A percentile compares a stretch with the other conserved stretches of the same genome.
phyloP scores from a whole-genome alignment of 2,329 filamentous ascomycete species.

The Aspergillus puulaauensis region DNA sequence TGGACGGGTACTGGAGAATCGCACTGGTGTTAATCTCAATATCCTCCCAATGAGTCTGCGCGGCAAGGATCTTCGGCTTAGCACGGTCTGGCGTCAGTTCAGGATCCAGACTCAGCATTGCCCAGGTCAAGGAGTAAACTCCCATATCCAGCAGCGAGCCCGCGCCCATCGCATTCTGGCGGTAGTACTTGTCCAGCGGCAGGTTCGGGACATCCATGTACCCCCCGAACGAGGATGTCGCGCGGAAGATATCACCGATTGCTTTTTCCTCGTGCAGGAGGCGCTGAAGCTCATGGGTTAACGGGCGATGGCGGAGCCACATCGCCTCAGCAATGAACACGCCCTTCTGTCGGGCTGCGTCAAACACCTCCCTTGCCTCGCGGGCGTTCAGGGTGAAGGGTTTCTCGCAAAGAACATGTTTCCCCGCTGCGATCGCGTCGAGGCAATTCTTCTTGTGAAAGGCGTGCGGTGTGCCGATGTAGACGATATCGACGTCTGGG shows the following conservation, averaged over 20 bases:
- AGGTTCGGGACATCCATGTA: background rate
- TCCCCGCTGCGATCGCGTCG: slow-evolving; percentile 73
- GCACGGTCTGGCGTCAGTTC: too few relatives aligned
- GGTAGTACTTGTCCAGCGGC: background rate
- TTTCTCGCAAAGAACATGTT: slow-evolving; percentile 82
- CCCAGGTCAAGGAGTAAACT: too few relatives aligned
- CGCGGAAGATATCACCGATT: slow-evolving; percentile 52
- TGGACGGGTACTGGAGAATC: too few relatives aligned
- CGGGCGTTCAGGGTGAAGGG: slow-evolving; percentile 74
- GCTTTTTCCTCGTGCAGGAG: slow-evolving; percentile 47
- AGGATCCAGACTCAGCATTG: too few relatives aligned
- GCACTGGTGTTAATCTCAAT: too few relatives aligned
- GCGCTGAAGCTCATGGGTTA: slow-evolving; percentile 66
- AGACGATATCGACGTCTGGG: slow-evolving; percentile 73
- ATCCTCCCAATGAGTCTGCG: too few relatives aligned
- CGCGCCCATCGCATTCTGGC: background rate
- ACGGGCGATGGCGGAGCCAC: slow-evolving; percentile 78
- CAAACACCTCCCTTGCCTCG: slow-evolving; percentile 66
- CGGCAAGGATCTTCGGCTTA: too few relatives aligned
- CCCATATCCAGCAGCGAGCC: too few relatives aligned
- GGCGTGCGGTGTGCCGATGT: slow-evolving; percentile 79
- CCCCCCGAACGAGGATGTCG: slow-evolving; percentile 47
- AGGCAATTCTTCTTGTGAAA: slow-evolving; percentile 83
- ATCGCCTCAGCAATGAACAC: slow-evolving; percentile 76
- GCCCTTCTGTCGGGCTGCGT: slow-evolving; percentile 66